Conservation (phyloP, 169 alveolate species). For the Plasmodium gaboni region DNA sequence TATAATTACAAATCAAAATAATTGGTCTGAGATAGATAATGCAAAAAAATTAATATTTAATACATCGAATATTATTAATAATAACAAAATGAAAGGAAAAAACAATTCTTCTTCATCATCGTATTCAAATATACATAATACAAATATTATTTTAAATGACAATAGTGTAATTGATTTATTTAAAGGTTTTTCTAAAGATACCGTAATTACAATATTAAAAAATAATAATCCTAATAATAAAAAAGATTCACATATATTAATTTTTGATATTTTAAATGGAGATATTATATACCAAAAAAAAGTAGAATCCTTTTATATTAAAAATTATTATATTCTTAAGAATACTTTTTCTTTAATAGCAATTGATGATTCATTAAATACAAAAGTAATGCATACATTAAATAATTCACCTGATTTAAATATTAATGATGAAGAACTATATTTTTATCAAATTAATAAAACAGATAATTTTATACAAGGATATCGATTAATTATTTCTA, state of each 20-base stretch:
- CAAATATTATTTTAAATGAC: conserved; percentile 2
- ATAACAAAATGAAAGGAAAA: neutral
- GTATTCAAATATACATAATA: neutral
- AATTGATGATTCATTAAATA: conserved; percentile 30
- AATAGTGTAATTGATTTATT: conserved; percentile 26
- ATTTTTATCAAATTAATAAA: conserved; percentile 39
- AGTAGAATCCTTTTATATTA: conserved; percentile 46
- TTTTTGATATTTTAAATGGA: conserved; percentile 56
- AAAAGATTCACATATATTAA: conserved; percentile 27
- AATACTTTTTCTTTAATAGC: conserved; percentile 17
- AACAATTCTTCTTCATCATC: neutral
- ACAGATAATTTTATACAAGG: conserved; percentile 37
- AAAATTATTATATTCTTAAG: conserved; percentile 31
- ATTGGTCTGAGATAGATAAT: conserved; percentile 64
- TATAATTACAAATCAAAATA: conserved; percentile 21
- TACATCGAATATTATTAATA: neutral
- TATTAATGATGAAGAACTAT: conserved; percentile 32
- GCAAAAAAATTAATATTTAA: conserved; percentile 35
- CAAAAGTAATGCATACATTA: conserved; percentile 14
- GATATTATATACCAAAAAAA: conserved; percentile 44
- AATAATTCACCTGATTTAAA: neutral
- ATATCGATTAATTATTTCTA: conserved; percentile 7
- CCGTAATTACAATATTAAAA: conserved; percentile 45
- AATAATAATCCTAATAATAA: neutral
- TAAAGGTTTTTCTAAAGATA: conserved; percentile 64